Conservation (phyloP, 148 eudicot species). For the Vaccinium myrtillus region DNA sequence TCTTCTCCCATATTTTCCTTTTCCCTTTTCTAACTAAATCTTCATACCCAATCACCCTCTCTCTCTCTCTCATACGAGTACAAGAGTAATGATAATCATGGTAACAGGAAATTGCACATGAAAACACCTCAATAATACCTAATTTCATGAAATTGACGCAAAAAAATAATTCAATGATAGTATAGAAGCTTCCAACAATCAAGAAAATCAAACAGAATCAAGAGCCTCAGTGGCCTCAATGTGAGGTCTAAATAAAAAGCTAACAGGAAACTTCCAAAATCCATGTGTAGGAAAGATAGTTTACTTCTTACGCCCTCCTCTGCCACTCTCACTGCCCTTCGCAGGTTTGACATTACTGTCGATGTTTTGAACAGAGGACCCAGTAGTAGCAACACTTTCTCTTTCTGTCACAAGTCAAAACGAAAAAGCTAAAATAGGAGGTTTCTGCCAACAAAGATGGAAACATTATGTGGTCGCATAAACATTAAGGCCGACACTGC, state of each 20-base stretch:
- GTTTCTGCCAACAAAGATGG: background rate
- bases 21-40: background rate
- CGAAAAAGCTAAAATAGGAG: conserved; percentile 1
- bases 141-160: background rate
- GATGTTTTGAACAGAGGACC: conserved; percentile 46
- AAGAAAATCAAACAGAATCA: conserved; percentile 7
- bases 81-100: background rate
- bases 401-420: conserved; percentile 48
- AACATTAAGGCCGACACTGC: background rate
- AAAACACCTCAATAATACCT: background rate
- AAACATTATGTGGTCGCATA: conserved; percentile 8
- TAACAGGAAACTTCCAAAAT: background rate
- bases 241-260: conserved; percentile 4
- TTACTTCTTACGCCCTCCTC: conserved; percentile 96
- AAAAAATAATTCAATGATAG: background rate
- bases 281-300: conserved; percentile 15
- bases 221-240: background rate
- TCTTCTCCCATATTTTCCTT: background rate
- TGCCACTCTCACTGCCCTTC: conserved; percentile 59
- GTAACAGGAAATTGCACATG: background rate
- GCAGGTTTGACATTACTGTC: conserved; percentile 59
- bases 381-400: conserved; percentile 55
- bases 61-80: background rate
- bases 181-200: conserved; percentile 1
- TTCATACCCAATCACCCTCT: background rate